Evolutionary conservation across 495 filamentous ascomycete species (phyloP).

Genomic region (Lepidopterella palustris): DNA sequence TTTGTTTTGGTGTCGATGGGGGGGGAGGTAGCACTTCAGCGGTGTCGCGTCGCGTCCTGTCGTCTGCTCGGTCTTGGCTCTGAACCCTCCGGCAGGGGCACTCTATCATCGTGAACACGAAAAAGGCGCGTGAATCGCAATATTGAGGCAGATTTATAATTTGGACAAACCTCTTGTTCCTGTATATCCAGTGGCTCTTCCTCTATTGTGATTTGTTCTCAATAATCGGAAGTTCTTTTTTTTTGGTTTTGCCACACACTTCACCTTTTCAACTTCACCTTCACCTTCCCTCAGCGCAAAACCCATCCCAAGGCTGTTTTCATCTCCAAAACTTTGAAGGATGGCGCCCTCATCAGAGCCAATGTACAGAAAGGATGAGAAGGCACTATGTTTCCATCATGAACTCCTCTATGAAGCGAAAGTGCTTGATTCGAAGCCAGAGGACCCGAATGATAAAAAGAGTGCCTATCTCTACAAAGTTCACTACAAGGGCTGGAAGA

Average conservation of each 20-base stretch:
- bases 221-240: not conserved
- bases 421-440: constrained; percentile 66
- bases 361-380: constrained; percentile 80
- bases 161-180: no score
- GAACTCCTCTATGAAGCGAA: constrained; percentile 97
- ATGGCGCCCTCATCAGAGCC: constrained; percentile 59
- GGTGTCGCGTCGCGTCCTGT: no score
- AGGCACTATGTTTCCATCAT: constrained; percentile 92
- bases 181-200: no score
- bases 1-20: no score
- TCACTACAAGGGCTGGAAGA: constrained; percentile 99
- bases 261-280: not conserved
- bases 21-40: no score
- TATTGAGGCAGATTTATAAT: no score
- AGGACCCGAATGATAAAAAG: constrained; percentile 61
- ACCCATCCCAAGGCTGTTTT: no score
- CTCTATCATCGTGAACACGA: no score
- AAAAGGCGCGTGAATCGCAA: no score
- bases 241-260: not conserved
- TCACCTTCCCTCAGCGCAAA: not conserved
- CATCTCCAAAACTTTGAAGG: constrained; percentile 10
- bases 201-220: no score
- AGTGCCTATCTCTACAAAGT: constrained; percentile 78
- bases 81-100: no score
- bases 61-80: no score